Conservation (phyloP, 129 eudicot species). For the carrot (Daucus carota) region DH1_v3.0 NC_030384.2:35437001-35437500, state of each 20-base stretch:
- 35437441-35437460: background rate
- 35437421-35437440: background rate
- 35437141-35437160: constrained; percentile 12
- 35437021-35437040: constrained; percentile 34
- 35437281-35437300: constrained; percentile 55
- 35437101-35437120: background rate
- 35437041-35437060: constrained; percentile 74
- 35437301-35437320: background rate
- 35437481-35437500: background rate
- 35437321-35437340: background rate
- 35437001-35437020: constrained; percentile 72
- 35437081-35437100: constrained; percentile 10
- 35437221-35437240: constrained; percentile 94
- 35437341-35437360: background rate
- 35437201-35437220: constrained; percentile 74
- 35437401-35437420: constrained; percentile 4
- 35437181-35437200: constrained; percentile 63
- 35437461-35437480: background rate
- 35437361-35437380: background rate
- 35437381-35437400: background rate
- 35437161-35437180: constrained; percentile 93
- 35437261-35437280: constrained; percentile 59
- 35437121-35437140: constrained; percentile 15
- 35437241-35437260: constrained; percentile 63
- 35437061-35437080: constrained; percentile 91